Evolutionary conservation across 495 filamentous ascomycete species (phyloP), one percentile per base, ranked within the genome.

Genomic region (Talaromyces wortmannii): DNA sequence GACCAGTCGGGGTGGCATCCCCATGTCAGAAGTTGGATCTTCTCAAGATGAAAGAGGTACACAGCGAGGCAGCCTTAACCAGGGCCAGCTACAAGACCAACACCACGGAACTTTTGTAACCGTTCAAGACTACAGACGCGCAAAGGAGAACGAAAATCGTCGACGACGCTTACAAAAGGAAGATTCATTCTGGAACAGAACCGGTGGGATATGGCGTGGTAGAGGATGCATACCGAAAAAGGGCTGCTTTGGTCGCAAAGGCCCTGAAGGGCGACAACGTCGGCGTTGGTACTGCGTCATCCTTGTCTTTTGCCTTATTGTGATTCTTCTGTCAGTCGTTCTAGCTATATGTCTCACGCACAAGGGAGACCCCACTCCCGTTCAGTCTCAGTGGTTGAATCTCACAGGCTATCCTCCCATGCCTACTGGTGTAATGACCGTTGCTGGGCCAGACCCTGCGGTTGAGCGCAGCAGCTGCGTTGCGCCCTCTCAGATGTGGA

Each of bases 361-460:
- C n/a, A 78, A 76, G 53, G 68, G 62, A 13, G 64, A 66, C 57
- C 60, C 58, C 18, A 79, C 61, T 8, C 59, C 61, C 0, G 74
- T 77, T 13, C 71, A 82, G 56, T 78, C 80, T 5, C 72, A 80
- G 32, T 96, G 87, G 83, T 76, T 95, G 32, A 96, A 95, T 61
- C 66, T 95, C 29, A 95, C 91, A 1, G 83, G 83, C 29, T 95
- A 87, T 58, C 91, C 91, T 33, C 87, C 91, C 0, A 89, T 96
- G 55, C 88, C 87, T 7, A 91, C 88, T 0, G 91, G 91, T 2
- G 75, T 95, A 52, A 75, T 84, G 31, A 95, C 91, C 0, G 78
- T 96, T 30, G 78, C 84, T 3, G 83, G 82, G 3, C 79, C 90
- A 3, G 78, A 85, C 33, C 73, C 83, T 36, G 73, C 79, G 1